phyloP scores from a whole-genome alignment of 306 rosid species.

The Sesbania bispinosa region DNA sequence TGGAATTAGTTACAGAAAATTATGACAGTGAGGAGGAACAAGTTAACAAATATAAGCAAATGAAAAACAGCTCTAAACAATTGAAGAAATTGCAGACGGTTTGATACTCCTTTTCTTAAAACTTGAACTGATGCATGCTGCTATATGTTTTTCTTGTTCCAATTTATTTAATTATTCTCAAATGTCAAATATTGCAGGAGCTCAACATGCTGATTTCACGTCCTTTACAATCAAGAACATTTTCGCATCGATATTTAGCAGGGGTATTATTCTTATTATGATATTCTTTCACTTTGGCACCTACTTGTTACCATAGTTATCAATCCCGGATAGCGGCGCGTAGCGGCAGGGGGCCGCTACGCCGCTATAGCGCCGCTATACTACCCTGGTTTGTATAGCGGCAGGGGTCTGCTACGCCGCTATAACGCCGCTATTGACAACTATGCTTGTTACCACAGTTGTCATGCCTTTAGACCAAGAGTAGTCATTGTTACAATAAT shows the following conservation, averaged over 20 bases:
- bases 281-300: neutral
- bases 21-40: slow-evolving; percentile 85
- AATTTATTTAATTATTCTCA: neutral
- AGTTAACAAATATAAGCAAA: slow-evolving; percentile 59
- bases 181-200: slow-evolving; percentile 54
- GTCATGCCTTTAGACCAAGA: neutral
- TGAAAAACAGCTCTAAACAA: slow-evolving; percentile 54
- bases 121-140: neutral
- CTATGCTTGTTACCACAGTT: neutral
- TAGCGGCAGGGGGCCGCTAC: no score
- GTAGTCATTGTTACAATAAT: neutral
- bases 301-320: no score
- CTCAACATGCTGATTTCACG: slow-evolving; percentile 64
- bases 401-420: no score
- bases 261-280: slow-evolving; percentile 54
- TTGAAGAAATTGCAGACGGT: slow-evolving; percentile 79
- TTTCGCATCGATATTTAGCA: slow-evolving; percentile 84
- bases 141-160: neutral
- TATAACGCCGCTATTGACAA: no score
- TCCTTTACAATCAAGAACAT: slow-evolving; percentile 78
- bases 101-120: neutral
- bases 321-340: no score
- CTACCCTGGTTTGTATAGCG: no score
- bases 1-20: slow-evolving; percentile 58
- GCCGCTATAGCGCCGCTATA: no score